Base-by-base conservation (phyloP, 2,329 filamentous ascomycete genomes). In the Acrocalymma vagum region DNA sequence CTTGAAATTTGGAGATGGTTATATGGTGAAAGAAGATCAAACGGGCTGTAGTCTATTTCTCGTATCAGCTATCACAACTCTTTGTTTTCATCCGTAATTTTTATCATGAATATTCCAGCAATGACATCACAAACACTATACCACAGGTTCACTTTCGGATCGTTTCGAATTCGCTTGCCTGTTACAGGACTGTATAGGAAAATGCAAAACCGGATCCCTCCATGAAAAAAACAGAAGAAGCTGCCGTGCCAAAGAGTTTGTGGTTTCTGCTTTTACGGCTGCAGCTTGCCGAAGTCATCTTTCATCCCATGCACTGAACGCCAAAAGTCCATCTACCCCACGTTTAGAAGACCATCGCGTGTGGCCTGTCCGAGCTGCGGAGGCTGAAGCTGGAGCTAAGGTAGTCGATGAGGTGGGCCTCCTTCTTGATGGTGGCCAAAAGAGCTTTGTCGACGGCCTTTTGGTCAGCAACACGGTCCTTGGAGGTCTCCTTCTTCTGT, bases 341-440 rank as follows among this genome's bases (percentile, higher is more conserved):
- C 63, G 48, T 51, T 57, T 96, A 99, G 86, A 93, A 99, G 81
- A 90, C 89, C 94, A 99, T 97, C 86, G 95, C 90, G 82, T 99
- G 94, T 80, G 94, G 94, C 87, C 93, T 92, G 85, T 99, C 93
- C 73, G 94, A 94, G 84, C 92, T 96, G 81, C 93, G 89, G 79
- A 99, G 87, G 86, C 89, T 95, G 89, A 99, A 99, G 75, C 87
- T 90, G 78, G 87, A 90, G 73, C 84, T 84, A 69, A 99, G 90
- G 86, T 99, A 99, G 81, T 87, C 90, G 74, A 85, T 79, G 69
- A 99, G 88, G 79, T 93, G 82, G 66, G 91, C 88, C 78, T 95
- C 91, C 87, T 97, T 96, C 89, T 97, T 97, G 84, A 99, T 94
- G 78, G 81, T 88, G 78, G 90, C 85, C 69, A 99, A 79, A 72